Percentiles rank a stretch among this genome's conserved stretches.
These are phyloP conservation scores for Cordyceps cateniannulata DNA, from an alignment of 2,329 filamentous ascomycete genomes.

Conservation along the genomic window DNA sequence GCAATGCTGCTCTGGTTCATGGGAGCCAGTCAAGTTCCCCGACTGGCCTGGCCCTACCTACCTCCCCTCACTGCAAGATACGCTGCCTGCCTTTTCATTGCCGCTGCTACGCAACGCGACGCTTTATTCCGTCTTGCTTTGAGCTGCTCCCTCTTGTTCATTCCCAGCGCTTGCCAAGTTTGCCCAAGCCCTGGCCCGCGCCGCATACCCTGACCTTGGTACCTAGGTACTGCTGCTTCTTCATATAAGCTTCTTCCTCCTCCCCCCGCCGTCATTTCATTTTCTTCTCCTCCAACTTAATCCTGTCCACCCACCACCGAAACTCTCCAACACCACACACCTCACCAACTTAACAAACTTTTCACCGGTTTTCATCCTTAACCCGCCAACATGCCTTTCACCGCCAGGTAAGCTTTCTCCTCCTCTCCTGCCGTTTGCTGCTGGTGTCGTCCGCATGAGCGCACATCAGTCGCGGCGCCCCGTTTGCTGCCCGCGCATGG, in stretches of 20 bases:
- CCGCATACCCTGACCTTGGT: no score
- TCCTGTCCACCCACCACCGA: not conserved
- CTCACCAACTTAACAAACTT: not conserved
- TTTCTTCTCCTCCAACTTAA: not conserved
- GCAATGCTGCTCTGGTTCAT: no score
- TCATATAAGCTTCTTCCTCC: conserved; percentile 12
- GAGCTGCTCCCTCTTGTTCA: no score
- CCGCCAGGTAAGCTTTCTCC: conserved; percentile 41
- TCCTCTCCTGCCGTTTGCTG: not conserved
- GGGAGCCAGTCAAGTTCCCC: not conserved
- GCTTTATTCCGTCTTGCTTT: not conserved
- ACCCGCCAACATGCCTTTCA: conserved; percentile 49
- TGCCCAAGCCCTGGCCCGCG: not conserved
- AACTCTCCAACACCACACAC: conserved; percentile 1
- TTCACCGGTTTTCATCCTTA: not conserved
- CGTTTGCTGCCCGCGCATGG: not conserved
- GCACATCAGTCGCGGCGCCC: not conserved
- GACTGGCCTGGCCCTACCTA: not conserved
- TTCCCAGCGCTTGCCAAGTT: not conserved
- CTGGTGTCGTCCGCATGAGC: not conserved
- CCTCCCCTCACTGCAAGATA: not conserved
- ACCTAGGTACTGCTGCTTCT: not conserved
- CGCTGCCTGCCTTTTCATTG: not conserved
- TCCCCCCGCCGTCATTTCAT: not conserved
- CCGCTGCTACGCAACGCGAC: no score